Conservation (phyloP, 1,284 basidiomycete genomes). For the Cutaneotrichosporon daszewskae region DNA sequence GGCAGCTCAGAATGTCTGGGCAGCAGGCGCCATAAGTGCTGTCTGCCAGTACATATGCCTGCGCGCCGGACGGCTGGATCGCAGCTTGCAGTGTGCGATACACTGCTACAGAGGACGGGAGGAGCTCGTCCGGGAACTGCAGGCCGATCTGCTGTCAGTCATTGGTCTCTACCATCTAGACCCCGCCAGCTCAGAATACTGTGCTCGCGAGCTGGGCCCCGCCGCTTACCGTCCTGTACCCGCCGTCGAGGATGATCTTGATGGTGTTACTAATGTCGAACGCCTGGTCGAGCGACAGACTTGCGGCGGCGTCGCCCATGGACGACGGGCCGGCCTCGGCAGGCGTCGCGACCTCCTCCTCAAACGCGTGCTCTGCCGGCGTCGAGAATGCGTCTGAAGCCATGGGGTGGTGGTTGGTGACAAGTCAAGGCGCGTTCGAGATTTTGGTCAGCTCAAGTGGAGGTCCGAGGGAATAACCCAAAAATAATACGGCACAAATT, state of each 20-base stretch:
- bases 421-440: neutral
- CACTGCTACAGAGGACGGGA: conserved; percentile 82
- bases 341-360: conserved; percentile 25
- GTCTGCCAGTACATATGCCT: conserved; percentile 88
- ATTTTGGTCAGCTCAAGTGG: conserved; percentile 3
- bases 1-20: conserved; percentile 91
- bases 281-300: conserved; percentile 37
- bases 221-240: conserved; percentile 47
- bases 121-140: conserved; percentile 92
- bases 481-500: too few species aligned
- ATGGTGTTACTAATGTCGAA: conserved; percentile 48
- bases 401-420: neutral
- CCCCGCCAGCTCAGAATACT: too few species aligned
- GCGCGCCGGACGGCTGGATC: conserved; percentile 48
- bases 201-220: too few species aligned
- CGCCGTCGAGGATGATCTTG: conserved; percentile 39
- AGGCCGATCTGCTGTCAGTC: conserved; percentile 67
- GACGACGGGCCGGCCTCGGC: conserved; percentile 23
- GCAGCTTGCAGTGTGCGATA: conserved; percentile 62
- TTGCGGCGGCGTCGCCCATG: conserved; percentile 30
- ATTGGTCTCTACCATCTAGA: too few species aligned
- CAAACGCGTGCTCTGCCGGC: conserved; percentile 42
- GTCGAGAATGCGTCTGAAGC: conserved; percentile 41
- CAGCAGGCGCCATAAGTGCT: conserved; percentile 98
- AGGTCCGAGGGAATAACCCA: too few species aligned